Base-by-base conservation (phyloP, 768 basidiomycete genomes). In the Rhodotorula paludigena region DNA sequence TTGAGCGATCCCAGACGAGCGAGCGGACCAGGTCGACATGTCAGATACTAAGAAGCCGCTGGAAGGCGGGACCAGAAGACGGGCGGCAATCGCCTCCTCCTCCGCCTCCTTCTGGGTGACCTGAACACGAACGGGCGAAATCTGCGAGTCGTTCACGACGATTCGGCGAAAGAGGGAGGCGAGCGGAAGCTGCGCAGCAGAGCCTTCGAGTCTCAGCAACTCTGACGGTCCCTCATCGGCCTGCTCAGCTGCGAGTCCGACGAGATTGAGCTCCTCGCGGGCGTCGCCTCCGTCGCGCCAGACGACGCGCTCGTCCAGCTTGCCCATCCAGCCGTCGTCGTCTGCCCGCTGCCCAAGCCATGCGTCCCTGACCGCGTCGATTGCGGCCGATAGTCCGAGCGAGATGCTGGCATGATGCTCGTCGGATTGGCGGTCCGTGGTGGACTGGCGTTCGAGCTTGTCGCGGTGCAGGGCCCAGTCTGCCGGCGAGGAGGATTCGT, bases 31-130 rank as follows among this genome's bases (percentile, higher is more conserved):
- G 33, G 60, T n/a, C 25, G n/a, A 25, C 30, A 70, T 58, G 33
- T 58, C 57, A 25, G 64, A 54, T 5, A 70, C 33, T n/a, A 58
- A 41, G 35, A 70, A 70, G 21, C 57, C 64, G 41, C 64, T 66
- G 21, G 51, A 63, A 5, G 69, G 64, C 20, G 69, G 69, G 4
- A 70, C 21, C 14, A 70, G 38, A 20, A 70, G 16, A n/a, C n/a
- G n/a, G 28, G 41, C 42, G 12, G 39, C 33, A 20, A 33, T 39
- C 23, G 48, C 6, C 14, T 4, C 28, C 38, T 18, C 35, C 15
- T 23, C 30, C 2, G 21, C 11, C 5, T 32, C 48, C 8, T 36
- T 0, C 0, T 7, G 14, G 1, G 18, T 30, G 16, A 67, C 4
- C 0, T 35, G 28, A 10, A 62, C 8, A 9, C 16, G 21, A 2